A percentile compares a stretch with the other conserved stretches of the same genome.
Evolutionary conservation across 441 rosid genomes (phyloP).

Genomic region (Pelargonium cotyledonis): DNA sequence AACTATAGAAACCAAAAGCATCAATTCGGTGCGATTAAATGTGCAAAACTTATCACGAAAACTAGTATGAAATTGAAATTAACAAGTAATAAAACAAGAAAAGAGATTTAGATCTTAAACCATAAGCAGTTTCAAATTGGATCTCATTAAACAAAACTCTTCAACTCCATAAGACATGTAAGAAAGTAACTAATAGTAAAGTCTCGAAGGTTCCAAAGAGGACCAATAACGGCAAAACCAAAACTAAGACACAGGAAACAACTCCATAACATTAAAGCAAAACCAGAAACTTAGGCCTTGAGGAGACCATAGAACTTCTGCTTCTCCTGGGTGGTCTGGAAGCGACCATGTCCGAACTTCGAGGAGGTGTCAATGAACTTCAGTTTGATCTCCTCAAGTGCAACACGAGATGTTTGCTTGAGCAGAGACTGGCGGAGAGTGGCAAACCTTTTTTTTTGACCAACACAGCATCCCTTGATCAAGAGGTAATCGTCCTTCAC

Average conservation of each 20-base stretch:
- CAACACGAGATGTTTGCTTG: constrained; percentile 50
- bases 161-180: neutral
- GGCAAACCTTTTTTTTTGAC: constrained; percentile 59
- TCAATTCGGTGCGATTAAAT: too few species aligned
- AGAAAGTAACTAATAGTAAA: neutral
- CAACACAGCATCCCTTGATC: constrained; percentile 57
- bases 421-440: constrained; percentile 47
- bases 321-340: constrained; percentile 53
- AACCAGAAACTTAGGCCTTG: constrained; percentile 29
- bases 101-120: neutral
- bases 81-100: neutral
- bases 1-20: too few species aligned
- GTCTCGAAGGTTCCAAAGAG: neutral
- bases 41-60: too few species aligned
- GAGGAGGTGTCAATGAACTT: constrained; percentile 51
- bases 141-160: neutral
- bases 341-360: constrained; percentile 42
- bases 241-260: neutral
- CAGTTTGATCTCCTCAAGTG: constrained; percentile 43
- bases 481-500: constrained; percentile 48
- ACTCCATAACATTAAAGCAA: neutral
- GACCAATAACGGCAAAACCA: neutral
- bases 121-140: neutral
- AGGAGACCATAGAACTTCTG: constrained; percentile 37
- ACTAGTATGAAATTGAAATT: too few species aligned